phyloP scores from a whole-genome alignment of 1,284 basidiomycete genomes.

The Pholiota adiposa region DNA sequence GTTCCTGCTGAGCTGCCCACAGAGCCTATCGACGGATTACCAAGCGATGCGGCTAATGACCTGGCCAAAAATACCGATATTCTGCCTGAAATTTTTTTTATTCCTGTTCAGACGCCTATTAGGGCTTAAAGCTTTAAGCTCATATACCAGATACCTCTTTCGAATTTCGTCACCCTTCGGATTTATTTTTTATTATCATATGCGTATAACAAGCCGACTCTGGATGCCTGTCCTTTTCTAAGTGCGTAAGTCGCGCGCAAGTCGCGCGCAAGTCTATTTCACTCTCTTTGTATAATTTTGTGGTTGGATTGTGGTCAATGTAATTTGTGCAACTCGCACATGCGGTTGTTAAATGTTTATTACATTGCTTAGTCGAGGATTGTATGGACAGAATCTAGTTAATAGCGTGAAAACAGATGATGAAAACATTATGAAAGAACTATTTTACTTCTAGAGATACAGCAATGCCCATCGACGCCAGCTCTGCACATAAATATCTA shows the following conservation, averaged over 20 bases:
- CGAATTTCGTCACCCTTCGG: conserved; percentile 12
- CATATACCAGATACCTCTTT: conserved; percentile 21
- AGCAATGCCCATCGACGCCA: conserved; percentile 88
- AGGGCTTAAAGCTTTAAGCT: conserved; percentile 14
- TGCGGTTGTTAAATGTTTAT: not conserved
- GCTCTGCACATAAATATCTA: conserved; percentile 84
- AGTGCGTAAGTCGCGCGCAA: conserved; percentile 7
- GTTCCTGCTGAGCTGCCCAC: conserved; percentile 5
- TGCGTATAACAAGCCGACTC: conserved; percentile 7
- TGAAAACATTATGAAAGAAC: conserved; percentile 15
- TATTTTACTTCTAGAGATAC: conserved; percentile 71
- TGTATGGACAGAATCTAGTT: not conserved
- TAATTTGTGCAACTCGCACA: conserved; percentile 8
- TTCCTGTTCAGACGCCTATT: conserved; percentile 14
- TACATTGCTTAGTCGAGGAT: conserved; percentile 8
- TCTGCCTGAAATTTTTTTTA: conserved; percentile 11
- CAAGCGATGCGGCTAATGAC: conserved; percentile 4
- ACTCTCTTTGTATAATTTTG: conserved; percentile 14
- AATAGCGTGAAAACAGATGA: no score
- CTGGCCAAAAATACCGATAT: conserved; percentile 5
- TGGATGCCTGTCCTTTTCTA: conserved; percentile 6
- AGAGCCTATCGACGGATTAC: conserved; percentile 12
- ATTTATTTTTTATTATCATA: conserved; percentile 20
- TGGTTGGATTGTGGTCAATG: conserved; percentile 11
- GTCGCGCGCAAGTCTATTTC: conserved; percentile 9